Percentiles rank a stretch among this genome's conserved stretches.
Evolutionary conservation across 1,284 basidiomycete genomes (phyloP).

Genomic region (Waitea zeae): DNA sequence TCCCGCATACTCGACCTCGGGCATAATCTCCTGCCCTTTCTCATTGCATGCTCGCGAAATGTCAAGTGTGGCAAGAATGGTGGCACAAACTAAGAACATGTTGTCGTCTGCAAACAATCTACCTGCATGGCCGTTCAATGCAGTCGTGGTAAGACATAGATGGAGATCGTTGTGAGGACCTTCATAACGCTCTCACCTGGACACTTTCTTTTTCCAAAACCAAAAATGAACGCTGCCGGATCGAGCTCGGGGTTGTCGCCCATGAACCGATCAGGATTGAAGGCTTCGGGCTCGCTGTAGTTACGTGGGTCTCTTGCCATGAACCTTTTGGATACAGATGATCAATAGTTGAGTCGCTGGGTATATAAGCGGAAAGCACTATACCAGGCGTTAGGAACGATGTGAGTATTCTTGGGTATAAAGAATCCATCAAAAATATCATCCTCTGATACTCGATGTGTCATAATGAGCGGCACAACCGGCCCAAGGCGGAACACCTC

Average conservation of each 20-base stretch:
- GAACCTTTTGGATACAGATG: neutral
- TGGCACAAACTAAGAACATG: conserved; percentile 14
- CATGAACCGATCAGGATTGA: conserved; percentile 8
- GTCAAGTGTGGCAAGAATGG: conserved; percentile 12
- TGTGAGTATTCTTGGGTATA: conserved; percentile 8
- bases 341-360: neutral
- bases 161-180: too few species aligned
- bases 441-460: conserved; percentile 6
- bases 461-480: conserved; percentile 5
- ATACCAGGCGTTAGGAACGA: conserved; percentile 5
- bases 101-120: conserved; percentile 12
- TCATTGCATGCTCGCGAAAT: conserved; percentile 11
- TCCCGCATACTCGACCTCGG: conserved; percentile 9
- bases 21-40: conserved; percentile 11
- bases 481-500: conserved; percentile 10
- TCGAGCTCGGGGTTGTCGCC: conserved; percentile 6
- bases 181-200: too few species aligned
- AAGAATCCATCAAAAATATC: conserved; percentile 9
- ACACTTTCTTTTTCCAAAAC: conserved; percentile 7
- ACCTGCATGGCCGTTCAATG: too few species aligned
- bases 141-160: too few species aligned
- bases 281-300: conserved; percentile 6
- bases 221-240: conserved; percentile 7
- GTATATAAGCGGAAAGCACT: neutral
- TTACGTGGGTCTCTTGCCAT: neutral